Evolutionary conservation across 2,329 filamentous ascomycete species (phyloP), one percentile per base, ranked within the genome.

Genomic region (Davidsoniella virescens): DNA sequence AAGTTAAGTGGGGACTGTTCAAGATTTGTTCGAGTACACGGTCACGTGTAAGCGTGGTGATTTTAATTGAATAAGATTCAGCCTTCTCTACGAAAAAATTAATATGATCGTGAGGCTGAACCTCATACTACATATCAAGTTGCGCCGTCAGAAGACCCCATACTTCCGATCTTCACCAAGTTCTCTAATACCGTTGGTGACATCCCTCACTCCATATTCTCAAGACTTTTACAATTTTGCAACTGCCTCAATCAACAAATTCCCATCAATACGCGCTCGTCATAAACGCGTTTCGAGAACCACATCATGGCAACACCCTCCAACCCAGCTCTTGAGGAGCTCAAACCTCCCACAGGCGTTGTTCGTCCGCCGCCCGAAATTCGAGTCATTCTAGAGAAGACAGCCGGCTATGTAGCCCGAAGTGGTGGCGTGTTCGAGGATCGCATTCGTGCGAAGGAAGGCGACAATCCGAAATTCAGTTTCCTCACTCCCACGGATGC

Each of bases 341-440:
- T 80, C 63, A 90, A 87, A 64, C 80, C 86, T 33, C 90, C 90
- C 3, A 69, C 80, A 52, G 87, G 87, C 55, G 75, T 94, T 56
- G 84, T 95, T 51, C 75, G 95, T 50, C 92, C 92, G 18, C 92
- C 92, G 9, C 90, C 80, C 62, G 84, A 88, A 61, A 87, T 95
- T 60, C 81, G 87, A 70, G 70, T 71, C 63, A 65, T 90, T 57
- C 80, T 98, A 60, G 88, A 95, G 65, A 96, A 94, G 69, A 94
- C 90, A 10, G 90, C 92, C 49, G 87, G 87, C 44, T 96, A 93
- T 63, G 85, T 95, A 52, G 80, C 81, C 56, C 69, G 78, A 55
- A 80, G 80, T 58, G 78, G 78, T 18, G 62, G 71, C 40, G 70
- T 78, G 6, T 87, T 93, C 60, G 84, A 93, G 67, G 82, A 88